phyloP scores from a whole-genome alignment of 768 basidiomycete species.

The Panus rudis region DNA sequence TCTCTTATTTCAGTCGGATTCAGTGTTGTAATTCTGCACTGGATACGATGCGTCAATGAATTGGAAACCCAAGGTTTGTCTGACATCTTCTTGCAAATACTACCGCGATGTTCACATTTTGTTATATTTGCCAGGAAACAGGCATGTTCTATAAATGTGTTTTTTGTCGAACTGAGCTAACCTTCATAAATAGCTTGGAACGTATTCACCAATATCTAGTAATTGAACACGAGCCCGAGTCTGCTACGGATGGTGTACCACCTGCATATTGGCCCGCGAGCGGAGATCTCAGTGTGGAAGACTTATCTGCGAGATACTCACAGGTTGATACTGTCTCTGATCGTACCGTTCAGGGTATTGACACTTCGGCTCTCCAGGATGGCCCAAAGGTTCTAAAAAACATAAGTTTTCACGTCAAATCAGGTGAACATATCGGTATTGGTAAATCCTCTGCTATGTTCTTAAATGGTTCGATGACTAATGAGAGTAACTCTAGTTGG shows the following conservation, averaged over 20 bases:
- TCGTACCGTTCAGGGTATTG: neutral
- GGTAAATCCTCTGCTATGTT: slow-evolving; percentile 23
- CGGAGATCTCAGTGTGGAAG: slow-evolving; percentile 45
- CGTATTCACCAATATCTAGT: slow-evolving; percentile 47
- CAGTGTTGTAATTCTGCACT: slow-evolving; percentile 46
- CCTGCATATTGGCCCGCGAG: slow-evolving; percentile 62
- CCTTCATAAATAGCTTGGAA: slow-evolving; percentile 31
- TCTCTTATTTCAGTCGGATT: slow-evolving; percentile 35
- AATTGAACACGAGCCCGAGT: slow-evolving; percentile 48
- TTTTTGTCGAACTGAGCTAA: neutral
- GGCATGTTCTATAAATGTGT: slow-evolving; percentile 28
- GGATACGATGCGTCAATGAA: slow-evolving; percentile 38
- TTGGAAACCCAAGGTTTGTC: slow-evolving; percentile 37
- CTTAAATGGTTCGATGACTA: neutral
- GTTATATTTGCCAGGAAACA: too few relatives aligned
- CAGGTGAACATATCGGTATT: slow-evolving; percentile 53
- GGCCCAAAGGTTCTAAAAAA: slow-evolving; percentile 53
- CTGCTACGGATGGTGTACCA: slow-evolving; percentile 36
- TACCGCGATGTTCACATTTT: neutral
- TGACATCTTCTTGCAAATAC: too few relatives aligned
- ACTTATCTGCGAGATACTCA: slow-evolving; percentile 44
- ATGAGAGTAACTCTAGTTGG: slow-evolving; percentile 34
- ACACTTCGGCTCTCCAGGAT: slow-evolving; percentile 25
- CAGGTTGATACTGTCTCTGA: slow-evolving; percentile 14
- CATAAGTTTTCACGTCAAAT: slow-evolving; percentile 42